Base-by-base conservation (phyloP, 257 asterid genomes). In the Misopates orontium region DNA sequence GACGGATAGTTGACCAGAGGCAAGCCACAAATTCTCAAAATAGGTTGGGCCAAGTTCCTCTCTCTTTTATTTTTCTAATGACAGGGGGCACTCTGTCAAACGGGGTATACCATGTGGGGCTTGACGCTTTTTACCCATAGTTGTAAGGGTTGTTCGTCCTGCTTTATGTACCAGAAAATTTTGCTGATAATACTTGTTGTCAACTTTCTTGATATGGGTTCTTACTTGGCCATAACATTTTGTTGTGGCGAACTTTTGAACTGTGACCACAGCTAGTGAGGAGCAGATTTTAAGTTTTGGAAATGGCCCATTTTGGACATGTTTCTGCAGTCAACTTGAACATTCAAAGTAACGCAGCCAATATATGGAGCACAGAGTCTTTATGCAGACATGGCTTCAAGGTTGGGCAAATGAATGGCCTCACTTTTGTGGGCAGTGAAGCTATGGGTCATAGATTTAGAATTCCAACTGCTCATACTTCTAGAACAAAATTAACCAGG, bases 301-400 rank as follows among this genome's bases (percentile, higher is more conserved):
- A 69, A 66, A 89, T 92, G 98, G 75, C 83, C 69, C 91, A 80
- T 54, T 73, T 85, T 49, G 95, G 92, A 64, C 85, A 81, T 19
- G 96, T 87, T 73, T 92, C 97, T 77, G 96, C 93, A 2, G 82
- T 85, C 62, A 89, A 75, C 77, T 53, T 79, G 78, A 85, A 78
- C 62, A 70, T 82, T 69, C 96, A 83, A 73, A 72, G 48, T 70
- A 82, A 50, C 73, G 64, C 62, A 54, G 48, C 58, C 65, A 73
- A 40, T 63, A 74, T 72, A 40, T 79, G 75, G 76, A 76, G 69
- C 73, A 47, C 83, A 11, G 78, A 60, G 56, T 72, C 75, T 41
- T 69, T 79, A 22, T 41, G 71, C 52, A 76, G 78, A 67, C 62
- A 62, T 73, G 75, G 77, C 32, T 72, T 56, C 56, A 68, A 60